Base-by-base conservation (phyloP, 179 eudicot genomes). In the Monotropa hypopitys region DNA sequence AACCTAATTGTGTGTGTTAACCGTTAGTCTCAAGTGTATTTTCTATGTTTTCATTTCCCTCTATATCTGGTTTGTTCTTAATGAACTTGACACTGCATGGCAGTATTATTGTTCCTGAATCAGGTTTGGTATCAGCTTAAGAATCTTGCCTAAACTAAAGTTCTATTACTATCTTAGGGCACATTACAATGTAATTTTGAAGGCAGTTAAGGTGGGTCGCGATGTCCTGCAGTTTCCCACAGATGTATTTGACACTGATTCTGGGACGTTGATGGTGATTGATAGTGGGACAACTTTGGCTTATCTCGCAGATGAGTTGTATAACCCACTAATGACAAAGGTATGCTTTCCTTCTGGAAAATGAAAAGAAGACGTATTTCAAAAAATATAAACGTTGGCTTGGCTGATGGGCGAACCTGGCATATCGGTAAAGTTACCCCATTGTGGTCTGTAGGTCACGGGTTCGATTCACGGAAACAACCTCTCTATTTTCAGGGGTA, bases 201-300 rank as follows among this genome's bases (percentile, higher is more conserved):
- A 81, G 87, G 79, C 87, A 72, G 73, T 95, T 76, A 89, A 86
- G 77, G 96, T 95, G 76, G 95, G 82, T 79, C 91, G 88, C 81
- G 81, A 79, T 63, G 84, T 76, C 80, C 45, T 89, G 68, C 23
- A 88, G 74, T 84, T 89, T 73, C 84, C 88, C 73, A 65, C 88
- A 54, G 79, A 74, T 78, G 30, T 45, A 38, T 74, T 84, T 11
- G 81, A 84, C 76, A 32, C 83, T 40, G 81, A 77, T 13, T 21
- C 76, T 8, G 85, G 78, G 32, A 77, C 78, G 70, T 78, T 78
- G 28, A 83, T 90, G 53, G 84, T 94, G 61, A 83, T 94, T 71
- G 98, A 94, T 78, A 92, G 98, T 66, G 98, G 98, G 76, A 90
- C 98, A 69, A 94, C 98, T 80, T 86, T 94, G 84, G 94, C 96